phyloP scores from a whole-genome alignment of 2,329 filamentous ascomycete genomes.

The Diplodia seriata region DNA sequence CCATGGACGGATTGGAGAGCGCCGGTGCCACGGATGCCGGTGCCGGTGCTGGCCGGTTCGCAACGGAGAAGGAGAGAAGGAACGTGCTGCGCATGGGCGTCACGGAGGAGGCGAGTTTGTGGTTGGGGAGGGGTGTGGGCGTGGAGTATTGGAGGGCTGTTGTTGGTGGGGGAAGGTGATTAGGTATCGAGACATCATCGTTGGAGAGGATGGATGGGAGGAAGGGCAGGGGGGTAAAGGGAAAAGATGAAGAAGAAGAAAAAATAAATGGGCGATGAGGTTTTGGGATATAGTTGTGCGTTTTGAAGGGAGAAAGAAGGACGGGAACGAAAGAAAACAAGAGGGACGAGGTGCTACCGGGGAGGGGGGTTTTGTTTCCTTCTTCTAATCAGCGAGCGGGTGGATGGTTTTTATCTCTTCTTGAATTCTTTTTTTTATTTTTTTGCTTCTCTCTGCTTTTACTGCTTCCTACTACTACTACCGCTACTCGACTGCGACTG shows the following conservation, averaged over 20 bases:
- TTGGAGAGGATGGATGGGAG: no score
- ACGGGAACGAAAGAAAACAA: no score
- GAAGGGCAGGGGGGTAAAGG: no score
- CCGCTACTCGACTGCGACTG: no score
- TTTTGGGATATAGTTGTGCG: no score
- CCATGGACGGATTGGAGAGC: not conserved
- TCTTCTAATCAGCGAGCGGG: not conserved
- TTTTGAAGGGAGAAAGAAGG: no score
- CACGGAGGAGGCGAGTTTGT: conserved; percentile 53
- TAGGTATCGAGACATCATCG: no score
- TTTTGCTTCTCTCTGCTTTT: not conserved
- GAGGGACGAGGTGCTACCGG: no score
- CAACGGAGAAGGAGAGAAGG: conserved; percentile 4
- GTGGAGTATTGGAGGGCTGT: conserved; percentile 71
- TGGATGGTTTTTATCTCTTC: not conserved
- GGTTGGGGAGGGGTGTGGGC: conserved; percentile 73
- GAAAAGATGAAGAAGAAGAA: not conserved
- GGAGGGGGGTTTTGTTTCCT: not conserved
- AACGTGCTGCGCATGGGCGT: conserved; percentile 20
- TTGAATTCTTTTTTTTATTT: not conserved
- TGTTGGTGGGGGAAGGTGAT: conserved; percentile 62
- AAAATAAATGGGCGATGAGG: not conserved
- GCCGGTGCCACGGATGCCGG: not conserved
- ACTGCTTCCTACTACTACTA: no score
- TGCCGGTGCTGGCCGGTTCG: not conserved